These are phyloP conservation scores for Chlamydomonas incerta DNA, from an alignment of 139 green algal genomes.

Conservation along the genomic window DNA sequence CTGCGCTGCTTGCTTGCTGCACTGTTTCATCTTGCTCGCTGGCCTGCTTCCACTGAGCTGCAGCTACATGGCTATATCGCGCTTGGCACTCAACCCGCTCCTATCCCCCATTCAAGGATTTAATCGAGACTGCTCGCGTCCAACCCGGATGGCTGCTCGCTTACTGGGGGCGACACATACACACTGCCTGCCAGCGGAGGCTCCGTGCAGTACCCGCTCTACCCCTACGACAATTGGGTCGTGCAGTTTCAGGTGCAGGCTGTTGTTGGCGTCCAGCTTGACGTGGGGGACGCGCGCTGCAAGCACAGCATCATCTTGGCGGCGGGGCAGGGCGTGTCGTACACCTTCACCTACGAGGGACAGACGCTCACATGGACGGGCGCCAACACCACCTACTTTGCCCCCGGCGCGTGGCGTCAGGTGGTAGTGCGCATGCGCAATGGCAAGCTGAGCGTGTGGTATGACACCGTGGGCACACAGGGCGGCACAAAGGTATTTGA, in stretches of 20 bases:
- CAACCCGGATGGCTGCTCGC: no score
- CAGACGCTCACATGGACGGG: not conserved
- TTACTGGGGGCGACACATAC: not conserved
- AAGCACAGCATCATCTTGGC: not conserved
- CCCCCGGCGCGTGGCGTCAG: not conserved
- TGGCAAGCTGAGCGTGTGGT: not conserved
- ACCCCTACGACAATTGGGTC: not conserved
- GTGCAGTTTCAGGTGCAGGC: not conserved
- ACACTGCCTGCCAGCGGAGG: not conserved
- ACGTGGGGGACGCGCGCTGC: not conserved
- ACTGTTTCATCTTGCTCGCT: no score
- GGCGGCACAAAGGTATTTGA: not conserved
- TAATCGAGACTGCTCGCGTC: no score
- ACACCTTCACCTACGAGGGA: not conserved
- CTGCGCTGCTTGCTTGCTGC: no score
- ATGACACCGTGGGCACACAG: not conserved
- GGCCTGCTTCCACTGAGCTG: no score
- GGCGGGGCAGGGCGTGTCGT: not conserved
- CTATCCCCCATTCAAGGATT: no score
- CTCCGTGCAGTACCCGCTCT: not conserved
- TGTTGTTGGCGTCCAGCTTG: not conserved
- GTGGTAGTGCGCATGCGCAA: not conserved
- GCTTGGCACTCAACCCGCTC: no score
- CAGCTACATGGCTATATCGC: no score
- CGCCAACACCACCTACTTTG: not conserved